Evolutionary conservation across 2,329 filamentous ascomycete species (phyloP), one percentile per base, ranked within the genome.

Genomic region (Xylariaceae sp.): DNA sequence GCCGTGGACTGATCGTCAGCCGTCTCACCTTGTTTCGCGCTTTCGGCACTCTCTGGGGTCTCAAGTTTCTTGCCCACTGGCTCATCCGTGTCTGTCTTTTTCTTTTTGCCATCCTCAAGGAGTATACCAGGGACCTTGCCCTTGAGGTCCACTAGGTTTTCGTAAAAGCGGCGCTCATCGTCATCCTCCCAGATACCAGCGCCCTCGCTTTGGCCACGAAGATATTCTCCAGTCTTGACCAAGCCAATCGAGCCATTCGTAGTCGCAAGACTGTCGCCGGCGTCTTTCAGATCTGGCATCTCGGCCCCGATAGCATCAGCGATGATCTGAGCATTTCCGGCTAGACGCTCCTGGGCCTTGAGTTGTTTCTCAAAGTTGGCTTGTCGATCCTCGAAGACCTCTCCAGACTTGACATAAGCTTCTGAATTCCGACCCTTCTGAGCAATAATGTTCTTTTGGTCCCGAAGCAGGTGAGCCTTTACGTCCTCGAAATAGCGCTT

Each of bases 141-240:
- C 60, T 94, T 95, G 13, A 98, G 71, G 60, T 98, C 93, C 11
- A 95, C 86, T 9, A 98, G 66, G 50, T 96, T 97, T 69, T 98
- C 93, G 66, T 98, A 98, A 63, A 98, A 98, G 46, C 93, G 87
- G 45, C 93, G 83, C 65, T 98, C 91, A 41, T 98, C 93, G 59
- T 98, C 93, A 55, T 98, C 93, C 67, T 96, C 90, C 93, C 93
- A 98, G 48, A 98, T 97, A 0, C 93, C 93, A 18, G 90, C 79
- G 16, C 89, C 90, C 44, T 97, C 91, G 17, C 84, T 85, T 61
- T 94, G 87, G 11, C 89, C 90, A 29, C 89, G 85, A 30, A 97
- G 73, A 57, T 96, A 97, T 54, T 97, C 91, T 1, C 89, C 88
- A 9, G 90, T 86, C 67, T 96, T 97, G 53, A 97, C 86, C 30